phyloP scores from a whole-genome alignment of 176 grass and related monocot species.

The Oryza meridionalis region DNA sequence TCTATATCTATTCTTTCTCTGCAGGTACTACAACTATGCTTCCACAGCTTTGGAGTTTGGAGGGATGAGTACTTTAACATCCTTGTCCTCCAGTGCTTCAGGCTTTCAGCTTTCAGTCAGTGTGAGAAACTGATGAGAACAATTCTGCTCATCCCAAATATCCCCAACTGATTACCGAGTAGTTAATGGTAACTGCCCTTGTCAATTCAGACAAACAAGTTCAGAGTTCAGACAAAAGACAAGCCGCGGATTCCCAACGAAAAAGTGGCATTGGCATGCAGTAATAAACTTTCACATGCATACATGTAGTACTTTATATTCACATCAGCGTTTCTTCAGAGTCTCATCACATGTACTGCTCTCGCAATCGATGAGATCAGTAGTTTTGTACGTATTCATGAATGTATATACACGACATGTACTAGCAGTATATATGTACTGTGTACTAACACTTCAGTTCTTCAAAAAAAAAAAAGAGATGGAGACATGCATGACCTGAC shows the following conservation, averaged over 20 bases:
- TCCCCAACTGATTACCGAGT: slow-evolving; percentile 16
- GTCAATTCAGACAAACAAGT: slow-evolving; percentile 36
- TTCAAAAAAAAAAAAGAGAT: background rate
- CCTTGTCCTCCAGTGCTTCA: slow-evolving; percentile 15
- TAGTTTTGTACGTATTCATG: background rate
- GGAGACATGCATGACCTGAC: background rate
- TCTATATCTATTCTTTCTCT: slow-evolving; percentile 6
- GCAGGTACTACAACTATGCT: background rate
- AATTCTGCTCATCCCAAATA: slow-evolving; percentile 26
- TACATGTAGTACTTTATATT: background rate
- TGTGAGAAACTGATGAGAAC: slow-evolving; percentile 12
- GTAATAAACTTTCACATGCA: background rate
- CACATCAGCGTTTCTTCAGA: background rate
- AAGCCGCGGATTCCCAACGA: background rate
- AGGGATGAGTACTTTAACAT: background rate
- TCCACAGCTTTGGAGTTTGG: slow-evolving; percentile 38
- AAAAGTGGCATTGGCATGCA: background rate
- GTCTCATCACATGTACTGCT: background rate
- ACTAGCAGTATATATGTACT: background rate
- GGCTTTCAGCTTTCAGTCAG: background rate
- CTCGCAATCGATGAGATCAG: background rate
- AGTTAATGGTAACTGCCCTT: slow-evolving; percentile 2
- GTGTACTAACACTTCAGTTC: background rate
- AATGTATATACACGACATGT: background rate
- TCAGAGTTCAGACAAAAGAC: background rate